phyloP scores from a whole-genome alignment of 306 rosid species.

The Malus sieversii region DNA sequence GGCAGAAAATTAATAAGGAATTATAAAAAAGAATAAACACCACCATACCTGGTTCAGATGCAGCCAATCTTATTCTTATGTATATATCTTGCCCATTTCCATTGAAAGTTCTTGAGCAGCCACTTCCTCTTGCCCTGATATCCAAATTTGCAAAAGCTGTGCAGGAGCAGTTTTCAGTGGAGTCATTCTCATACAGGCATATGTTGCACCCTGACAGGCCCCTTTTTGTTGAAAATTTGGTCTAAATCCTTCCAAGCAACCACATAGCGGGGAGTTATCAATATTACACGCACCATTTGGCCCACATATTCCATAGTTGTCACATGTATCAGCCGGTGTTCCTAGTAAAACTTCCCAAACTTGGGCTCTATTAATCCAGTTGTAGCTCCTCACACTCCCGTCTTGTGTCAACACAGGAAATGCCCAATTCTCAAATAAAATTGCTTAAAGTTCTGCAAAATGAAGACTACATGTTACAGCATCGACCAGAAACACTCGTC shows the following conservation, averaged over 20 bases:
- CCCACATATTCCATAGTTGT: constrained; percentile 40
- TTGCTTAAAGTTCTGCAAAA: no score
- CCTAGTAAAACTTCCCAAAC: background rate
- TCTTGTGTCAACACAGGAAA: constrained; percentile 15
- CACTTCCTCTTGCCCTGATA: constrained; percentile 12
- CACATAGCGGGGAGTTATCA: constrained; percentile 19
- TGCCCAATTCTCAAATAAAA: no score
- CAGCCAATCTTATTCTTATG: background rate
- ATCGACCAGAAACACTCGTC: no score
- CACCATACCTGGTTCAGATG: background rate
- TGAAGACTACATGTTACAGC: no score
- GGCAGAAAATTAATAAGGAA: background rate
- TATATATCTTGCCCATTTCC: constrained; percentile 5
- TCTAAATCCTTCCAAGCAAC: constrained; percentile 39
- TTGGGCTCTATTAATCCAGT: background rate
- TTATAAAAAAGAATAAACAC: background rate
- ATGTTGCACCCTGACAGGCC: constrained; percentile 4
- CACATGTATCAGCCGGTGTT: constrained; percentile 14
- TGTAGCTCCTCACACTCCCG: background rate
- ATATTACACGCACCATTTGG: constrained; percentile 25
- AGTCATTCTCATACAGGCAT: constrained; percentile 34
- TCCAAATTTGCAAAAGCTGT: constrained; percentile 33
- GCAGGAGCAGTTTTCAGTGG: constrained; percentile 39
- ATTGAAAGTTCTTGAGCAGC: constrained; percentile 21
- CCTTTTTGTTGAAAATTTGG: constrained; percentile 18